Percentiles rank a stretch among this genome's conserved stretches.
These are phyloP conservation scores for Plasmodium malariae DNA, from an alignment of 169 alveolate genomes.

Conservation along the genomic window DNA sequence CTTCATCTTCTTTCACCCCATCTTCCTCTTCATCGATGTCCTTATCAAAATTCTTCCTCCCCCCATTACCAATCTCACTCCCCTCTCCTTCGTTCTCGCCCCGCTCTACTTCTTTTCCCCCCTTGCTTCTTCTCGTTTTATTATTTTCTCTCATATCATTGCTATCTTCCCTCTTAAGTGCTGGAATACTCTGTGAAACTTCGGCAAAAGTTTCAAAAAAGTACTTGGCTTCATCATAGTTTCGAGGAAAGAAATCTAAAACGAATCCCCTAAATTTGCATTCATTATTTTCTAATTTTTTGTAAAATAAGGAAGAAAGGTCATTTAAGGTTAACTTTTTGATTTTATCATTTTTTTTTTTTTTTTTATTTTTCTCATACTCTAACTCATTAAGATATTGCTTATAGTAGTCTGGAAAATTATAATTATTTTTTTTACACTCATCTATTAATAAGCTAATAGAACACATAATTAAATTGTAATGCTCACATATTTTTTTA, in stretches of 20 bases:
- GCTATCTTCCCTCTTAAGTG: background rate
- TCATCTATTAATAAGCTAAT: constrained; percentile 24
- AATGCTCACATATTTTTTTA: constrained; percentile 53
- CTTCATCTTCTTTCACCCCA: background rate
- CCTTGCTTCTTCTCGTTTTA: background rate
- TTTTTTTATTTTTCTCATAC: background rate
- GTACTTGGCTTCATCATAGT: constrained; percentile 50
- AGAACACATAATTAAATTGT: constrained; percentile 44
- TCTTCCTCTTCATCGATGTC: background rate
- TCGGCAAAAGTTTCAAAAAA: constrained; percentile 33
- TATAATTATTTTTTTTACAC: constrained; percentile 16
- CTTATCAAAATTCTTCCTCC: background rate
- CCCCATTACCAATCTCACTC: background rate
- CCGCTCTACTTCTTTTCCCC: background rate
- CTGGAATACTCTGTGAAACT: background rate
- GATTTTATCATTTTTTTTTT: background rate
- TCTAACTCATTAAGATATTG: constrained; percentile 1
- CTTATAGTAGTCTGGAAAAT: constrained; percentile 46
- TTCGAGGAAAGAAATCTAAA: constrained; percentile 55
- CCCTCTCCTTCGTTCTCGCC: background rate
- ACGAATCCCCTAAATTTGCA: constrained; percentile 67
- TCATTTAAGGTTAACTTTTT: constrained; percentile 21
- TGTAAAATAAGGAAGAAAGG: constrained; percentile 16
- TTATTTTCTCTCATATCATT: background rate
- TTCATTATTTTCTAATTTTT: constrained; percentile 38